A percentile compares a stretch with the other conserved stretches of the same genome.
These are phyloP conservation scores for Murraya koenigii DNA, from an alignment of 345 rosid genomes.

Conservation along the genomic window DNA sequence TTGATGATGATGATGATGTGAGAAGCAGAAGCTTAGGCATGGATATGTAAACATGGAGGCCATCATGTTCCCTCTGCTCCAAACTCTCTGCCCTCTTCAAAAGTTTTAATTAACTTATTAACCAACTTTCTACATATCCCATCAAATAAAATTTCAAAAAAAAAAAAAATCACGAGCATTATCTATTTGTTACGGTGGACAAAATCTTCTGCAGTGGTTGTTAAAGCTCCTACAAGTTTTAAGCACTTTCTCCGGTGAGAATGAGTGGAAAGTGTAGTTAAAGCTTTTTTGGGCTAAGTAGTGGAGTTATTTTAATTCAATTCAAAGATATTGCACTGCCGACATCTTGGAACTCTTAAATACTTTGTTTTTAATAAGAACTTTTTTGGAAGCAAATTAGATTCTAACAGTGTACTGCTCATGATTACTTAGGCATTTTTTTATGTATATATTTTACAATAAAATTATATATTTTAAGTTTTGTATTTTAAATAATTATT, in stretches of 20 bases:
- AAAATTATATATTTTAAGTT: too few species aligned
- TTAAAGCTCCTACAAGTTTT: constrained; percentile 18
- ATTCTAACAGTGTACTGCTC: constrained; percentile 33
- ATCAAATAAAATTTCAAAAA: not conserved
- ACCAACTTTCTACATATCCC: not conserved
- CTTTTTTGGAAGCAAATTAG: constrained; percentile 25
- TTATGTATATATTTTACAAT: not conserved
- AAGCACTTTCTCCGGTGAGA: constrained; percentile 19
- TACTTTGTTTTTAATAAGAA: constrained; percentile 16
- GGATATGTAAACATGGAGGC: constrained; percentile 60
- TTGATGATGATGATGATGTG: constrained; percentile 16
- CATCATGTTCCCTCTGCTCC: constrained; percentile 77
- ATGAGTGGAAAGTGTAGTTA: not conserved
- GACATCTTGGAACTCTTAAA: constrained; percentile 47
- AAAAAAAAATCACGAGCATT: not conserved
- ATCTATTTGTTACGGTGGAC: not conserved
- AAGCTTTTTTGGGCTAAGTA: not conserved
- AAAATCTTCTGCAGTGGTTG: constrained; percentile 14
- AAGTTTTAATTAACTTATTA: constrained; percentile 21
- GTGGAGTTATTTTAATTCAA: not conserved
- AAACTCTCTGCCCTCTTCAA: constrained; percentile 48
- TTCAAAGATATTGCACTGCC: constrained; percentile 12
- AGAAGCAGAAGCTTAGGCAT: constrained; percentile 36
- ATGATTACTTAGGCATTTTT: constrained; percentile 30
- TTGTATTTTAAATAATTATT: too few species aligned